Conservation (phyloP, 2,329 filamentous ascomycete genomes). For the Grosmannia huntii region DNA sequence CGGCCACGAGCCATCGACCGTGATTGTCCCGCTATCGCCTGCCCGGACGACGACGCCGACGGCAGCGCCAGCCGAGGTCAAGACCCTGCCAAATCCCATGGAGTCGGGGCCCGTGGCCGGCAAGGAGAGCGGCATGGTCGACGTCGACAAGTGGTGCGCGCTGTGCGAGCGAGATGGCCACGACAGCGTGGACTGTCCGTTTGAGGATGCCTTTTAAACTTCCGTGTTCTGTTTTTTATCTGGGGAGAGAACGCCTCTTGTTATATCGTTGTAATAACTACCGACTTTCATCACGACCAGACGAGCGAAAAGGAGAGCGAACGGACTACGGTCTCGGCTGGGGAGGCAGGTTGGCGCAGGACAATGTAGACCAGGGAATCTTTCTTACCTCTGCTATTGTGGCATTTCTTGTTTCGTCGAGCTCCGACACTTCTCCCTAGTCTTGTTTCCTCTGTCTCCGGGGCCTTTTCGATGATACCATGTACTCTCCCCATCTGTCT, state of each 20-base stretch:
- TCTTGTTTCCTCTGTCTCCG: neutral
- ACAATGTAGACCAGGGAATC: neutral
- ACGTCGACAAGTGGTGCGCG: slow-evolving; percentile 90
- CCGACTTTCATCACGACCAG: neutral
- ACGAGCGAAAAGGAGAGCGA: neutral
- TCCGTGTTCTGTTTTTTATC: neutral
- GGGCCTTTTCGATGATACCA: neutral
- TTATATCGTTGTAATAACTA: neutral
- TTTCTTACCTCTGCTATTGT: neutral
- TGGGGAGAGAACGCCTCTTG: neutral
- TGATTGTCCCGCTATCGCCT: slow-evolving; percentile 17
- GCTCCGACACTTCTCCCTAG: neutral
- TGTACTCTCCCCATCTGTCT: neutral
- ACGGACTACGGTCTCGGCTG: neutral
- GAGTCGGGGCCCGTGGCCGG: slow-evolving; percentile 59
- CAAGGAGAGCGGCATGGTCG: slow-evolving; percentile 64
- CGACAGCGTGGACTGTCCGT: slow-evolving; percentile 87
- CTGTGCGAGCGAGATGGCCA: slow-evolving; percentile 93
- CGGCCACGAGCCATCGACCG: slow-evolving; percentile 10
- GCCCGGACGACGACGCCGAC: slow-evolving; percentile 26
- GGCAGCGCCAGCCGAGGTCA: slow-evolving; percentile 28
- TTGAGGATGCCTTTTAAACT: slow-evolving; percentile 62
- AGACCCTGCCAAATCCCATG: slow-evolving; percentile 47
- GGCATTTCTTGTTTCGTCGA: neutral
- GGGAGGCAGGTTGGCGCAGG: neutral